Evolutionary conservation across 441 rosid genomes (phyloP).

Genomic region (Populus hybrid): DNA sequence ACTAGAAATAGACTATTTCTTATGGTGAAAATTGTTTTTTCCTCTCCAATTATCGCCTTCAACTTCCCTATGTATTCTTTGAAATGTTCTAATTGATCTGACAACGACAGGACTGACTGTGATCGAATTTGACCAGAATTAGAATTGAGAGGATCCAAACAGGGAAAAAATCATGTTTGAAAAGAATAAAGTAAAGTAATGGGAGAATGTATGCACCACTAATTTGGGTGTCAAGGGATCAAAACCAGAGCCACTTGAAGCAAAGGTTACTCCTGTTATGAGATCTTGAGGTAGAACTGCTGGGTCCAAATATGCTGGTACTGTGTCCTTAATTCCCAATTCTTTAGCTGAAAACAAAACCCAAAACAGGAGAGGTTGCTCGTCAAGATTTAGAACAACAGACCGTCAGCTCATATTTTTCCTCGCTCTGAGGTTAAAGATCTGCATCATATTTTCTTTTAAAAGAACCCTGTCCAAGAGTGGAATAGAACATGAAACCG

Average conservation of each 20-base stretch:
- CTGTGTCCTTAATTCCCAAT: slow-evolving; percentile 49
- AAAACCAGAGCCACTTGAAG: slow-evolving; percentile 75
- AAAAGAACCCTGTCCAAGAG: too few species aligned
- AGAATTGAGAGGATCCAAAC: neutral
- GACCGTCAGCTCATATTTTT: neutral
- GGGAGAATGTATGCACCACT: slow-evolving; percentile 33
- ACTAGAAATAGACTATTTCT: slow-evolving; percentile 37
- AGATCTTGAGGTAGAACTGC: slow-evolving; percentile 49
- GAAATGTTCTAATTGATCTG: slow-evolving; percentile 47
- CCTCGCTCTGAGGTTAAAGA: neutral
- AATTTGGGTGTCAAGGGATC: slow-evolving; percentile 69
- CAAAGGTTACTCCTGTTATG: slow-evolving; percentile 77
- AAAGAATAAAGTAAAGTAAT: neutral
- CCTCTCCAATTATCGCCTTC: slow-evolving; percentile 48
- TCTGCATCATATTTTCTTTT: neutral
- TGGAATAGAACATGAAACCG: too few species aligned
- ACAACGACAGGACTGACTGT: slow-evolving; percentile 62
- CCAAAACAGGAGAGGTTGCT: neutral
- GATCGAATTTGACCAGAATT: neutral
- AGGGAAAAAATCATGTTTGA: neutral
- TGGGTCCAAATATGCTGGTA: slow-evolving; percentile 76
- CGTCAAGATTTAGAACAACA: neutral
- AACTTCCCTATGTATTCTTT: slow-evolving; percentile 55
- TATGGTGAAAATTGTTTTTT: slow-evolving; percentile 36
- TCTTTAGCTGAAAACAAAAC: slow-evolving; percentile 50